phyloP scores from a whole-genome alignment of 495 filamentous ascomycete species.

The Penicillium salamii region DNA sequence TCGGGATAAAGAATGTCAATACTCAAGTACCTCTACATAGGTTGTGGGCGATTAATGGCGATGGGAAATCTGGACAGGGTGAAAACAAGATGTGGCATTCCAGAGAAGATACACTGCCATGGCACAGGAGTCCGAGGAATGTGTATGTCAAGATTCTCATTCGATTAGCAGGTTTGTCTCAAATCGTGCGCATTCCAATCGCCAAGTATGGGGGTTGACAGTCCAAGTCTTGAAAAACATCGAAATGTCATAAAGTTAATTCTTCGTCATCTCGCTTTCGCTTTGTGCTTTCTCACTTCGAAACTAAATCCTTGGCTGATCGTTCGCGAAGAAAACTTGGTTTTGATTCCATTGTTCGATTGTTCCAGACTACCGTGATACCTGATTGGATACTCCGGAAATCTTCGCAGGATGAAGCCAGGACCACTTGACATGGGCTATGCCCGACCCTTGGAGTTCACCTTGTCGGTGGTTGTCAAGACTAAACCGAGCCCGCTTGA shows the following conservation, averaged over 20 bases:
- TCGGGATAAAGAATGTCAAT: too few species aligned
- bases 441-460: slow-evolving; percentile 8
- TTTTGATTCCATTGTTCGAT: neutral
- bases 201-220: neutral
- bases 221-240: neutral
- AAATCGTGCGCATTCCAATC: slow-evolving; percentile 1
- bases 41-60: too few species aligned
- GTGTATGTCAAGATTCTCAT: neutral
- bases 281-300: neutral
- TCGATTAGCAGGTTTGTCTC: neutral
- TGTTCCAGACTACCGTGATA: neutral
- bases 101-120: neutral
- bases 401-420: neutral
- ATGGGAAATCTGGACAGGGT: too few species aligned
- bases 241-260: neutral
- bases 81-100: neutral
- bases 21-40: too few species aligned
- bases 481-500: slow-evolving; percentile 6
- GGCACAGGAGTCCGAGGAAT: neutral
- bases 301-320: neutral
- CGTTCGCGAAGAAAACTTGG: neutral
- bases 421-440: slow-evolving; percentile 6
- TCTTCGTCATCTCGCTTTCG: neutral
- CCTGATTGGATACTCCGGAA: neutral
- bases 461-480: slow-evolving; percentile 1